Base-by-base conservation (phyloP, 1,139 yeast genomes). In the Nakaseomyces uthaithaninus region DNA sequence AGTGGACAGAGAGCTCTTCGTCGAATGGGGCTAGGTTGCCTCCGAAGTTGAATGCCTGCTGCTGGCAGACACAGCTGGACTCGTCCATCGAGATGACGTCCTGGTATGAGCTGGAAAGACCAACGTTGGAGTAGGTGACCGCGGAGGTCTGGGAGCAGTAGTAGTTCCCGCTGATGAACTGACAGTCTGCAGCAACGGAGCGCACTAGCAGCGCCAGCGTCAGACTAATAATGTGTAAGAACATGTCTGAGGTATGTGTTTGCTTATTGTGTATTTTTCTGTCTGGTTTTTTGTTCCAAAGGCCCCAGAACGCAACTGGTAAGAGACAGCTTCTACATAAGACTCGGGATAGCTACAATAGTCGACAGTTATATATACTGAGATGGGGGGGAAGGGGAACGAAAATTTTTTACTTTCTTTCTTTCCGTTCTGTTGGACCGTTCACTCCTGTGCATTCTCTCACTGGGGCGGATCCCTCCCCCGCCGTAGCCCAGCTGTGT, bases 1-100 rank as follows among this genome's bases (percentile, higher is more conserved):
- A 85, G 64, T 89, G 97, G 43, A 91, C 84, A 14, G 95, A 80
- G 40, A 89, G 68, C 62, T 86, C 95, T 65, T 86, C 94, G 64
- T 86, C 77, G 46, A 89, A 67, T 25, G 97, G 97, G 37, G 95
- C 68, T 57, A 85, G 68, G 20, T 76, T 46, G 38, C 97, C 97
- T 12, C 82, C 72, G 65, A 86, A 83, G 8, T 73, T 48, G 15
- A 65, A 65, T 12, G 74, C 53, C 16, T 65, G 54, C 41, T 74
- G 71, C 14, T 77, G 59, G 62, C 94, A 77, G 33, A 68, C 49
- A 66, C 95, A 81, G 1, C 82, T 62, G 48, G 74, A 65, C 51
- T 72, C 72, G 59, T 83, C 87, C 75, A 89, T 77, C 48, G 64
- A 55, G 41, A 80, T 75, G 44, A 91, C 93, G 56, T 75, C 78